phyloP scores from a whole-genome alignment of 257 asterid species.

The Pogostemon cablin region DNA sequence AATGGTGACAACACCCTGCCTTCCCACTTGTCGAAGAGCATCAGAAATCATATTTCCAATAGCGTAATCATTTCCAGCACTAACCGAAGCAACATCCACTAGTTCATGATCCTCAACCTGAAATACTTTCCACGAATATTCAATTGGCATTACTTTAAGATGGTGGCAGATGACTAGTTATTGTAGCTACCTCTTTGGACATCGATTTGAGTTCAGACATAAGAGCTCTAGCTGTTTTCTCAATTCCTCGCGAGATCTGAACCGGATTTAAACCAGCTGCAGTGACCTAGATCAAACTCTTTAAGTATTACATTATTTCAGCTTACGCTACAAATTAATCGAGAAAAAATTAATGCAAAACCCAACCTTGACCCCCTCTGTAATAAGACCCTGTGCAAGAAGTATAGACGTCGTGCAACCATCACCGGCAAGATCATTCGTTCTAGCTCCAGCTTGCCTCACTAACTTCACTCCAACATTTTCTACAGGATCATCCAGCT shows the following conservation, averaged over 20 bases:
- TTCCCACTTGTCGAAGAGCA: constrained; percentile 71
- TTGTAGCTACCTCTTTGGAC: constrained; percentile 67
- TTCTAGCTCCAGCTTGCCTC: constrained; percentile 87
- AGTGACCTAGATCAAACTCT: constrained; percentile 50
- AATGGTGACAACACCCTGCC: constrained; percentile 63
- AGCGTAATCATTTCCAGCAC: constrained; percentile 80
- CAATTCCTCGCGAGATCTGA: constrained; percentile 81
- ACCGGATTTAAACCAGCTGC: constrained; percentile 82
- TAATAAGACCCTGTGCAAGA: constrained; percentile 80
- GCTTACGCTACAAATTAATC: background rate
- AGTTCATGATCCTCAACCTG: constrained; percentile 89
- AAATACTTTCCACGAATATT: background rate
- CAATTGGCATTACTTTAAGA: background rate
- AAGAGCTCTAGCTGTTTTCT: constrained; percentile 70
- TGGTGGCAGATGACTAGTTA: background rate
- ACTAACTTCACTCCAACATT: constrained; percentile 85
- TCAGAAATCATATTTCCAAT: constrained; percentile 70
- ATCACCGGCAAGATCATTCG: constrained; percentile 88
- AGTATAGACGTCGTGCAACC: constrained; percentile 84
- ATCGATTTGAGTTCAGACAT: constrained; percentile 71
- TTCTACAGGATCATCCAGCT: constrained; percentile 88
- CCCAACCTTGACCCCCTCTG: constrained; percentile 79
- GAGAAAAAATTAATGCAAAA: background rate
- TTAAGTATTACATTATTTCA: background rate
- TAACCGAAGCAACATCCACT: constrained; percentile 81